phyloP scores from a whole-genome alignment of 108 stramenopile genomes.

The Fistulifera solaris region DNA sequence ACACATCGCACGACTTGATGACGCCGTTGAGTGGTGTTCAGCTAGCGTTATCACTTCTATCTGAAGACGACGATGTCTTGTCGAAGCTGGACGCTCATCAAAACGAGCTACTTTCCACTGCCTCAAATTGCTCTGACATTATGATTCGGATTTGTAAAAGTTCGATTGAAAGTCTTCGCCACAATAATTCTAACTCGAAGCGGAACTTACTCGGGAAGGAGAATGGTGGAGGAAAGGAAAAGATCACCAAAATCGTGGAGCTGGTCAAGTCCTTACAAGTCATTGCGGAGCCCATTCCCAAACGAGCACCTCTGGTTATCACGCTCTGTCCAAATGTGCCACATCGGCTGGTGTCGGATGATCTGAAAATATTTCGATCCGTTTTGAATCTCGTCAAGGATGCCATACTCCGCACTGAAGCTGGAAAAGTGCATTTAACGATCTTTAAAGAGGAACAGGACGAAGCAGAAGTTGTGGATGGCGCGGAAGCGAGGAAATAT shows the following conservation, averaged over 20 bases:
- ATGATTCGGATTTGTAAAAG: slow-evolving; percentile 35
- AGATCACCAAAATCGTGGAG: slow-evolving; percentile 15
- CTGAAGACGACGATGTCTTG: slow-evolving; percentile 19
- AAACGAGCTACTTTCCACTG: slow-evolving; percentile 23
- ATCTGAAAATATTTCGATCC: slow-evolving; percentile 47
- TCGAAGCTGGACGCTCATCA: slow-evolving; percentile 17
- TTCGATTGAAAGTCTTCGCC: slow-evolving; percentile 49
- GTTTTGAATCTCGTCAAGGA: slow-evolving; percentile 43
- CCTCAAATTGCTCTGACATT: slow-evolving; percentile 23
- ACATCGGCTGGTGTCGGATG: slow-evolving; percentile 32
- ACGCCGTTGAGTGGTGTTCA: slow-evolving; percentile 44
- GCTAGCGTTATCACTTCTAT: slow-evolving; percentile 29
- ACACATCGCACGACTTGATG: slow-evolving; percentile 58
- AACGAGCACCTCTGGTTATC: slow-evolving; percentile 46
- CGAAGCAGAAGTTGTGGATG: neutral
- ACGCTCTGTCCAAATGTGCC: slow-evolving; percentile 24
- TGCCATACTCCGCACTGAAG: neutral
- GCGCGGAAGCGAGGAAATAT: neutral
- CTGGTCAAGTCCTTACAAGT: slow-evolving; percentile 42
- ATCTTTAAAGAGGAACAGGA: neutral
- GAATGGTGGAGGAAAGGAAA: too few relatives aligned
- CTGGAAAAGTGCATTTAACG: neutral
- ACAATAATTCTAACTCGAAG: slow-evolving; percentile 1
- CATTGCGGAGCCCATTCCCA: slow-evolving; percentile 53
- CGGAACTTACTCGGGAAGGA: too few relatives aligned